Base-by-base conservation (phyloP, 495 filamentous ascomycete species). In the Usnea hakonensis region DNA sequence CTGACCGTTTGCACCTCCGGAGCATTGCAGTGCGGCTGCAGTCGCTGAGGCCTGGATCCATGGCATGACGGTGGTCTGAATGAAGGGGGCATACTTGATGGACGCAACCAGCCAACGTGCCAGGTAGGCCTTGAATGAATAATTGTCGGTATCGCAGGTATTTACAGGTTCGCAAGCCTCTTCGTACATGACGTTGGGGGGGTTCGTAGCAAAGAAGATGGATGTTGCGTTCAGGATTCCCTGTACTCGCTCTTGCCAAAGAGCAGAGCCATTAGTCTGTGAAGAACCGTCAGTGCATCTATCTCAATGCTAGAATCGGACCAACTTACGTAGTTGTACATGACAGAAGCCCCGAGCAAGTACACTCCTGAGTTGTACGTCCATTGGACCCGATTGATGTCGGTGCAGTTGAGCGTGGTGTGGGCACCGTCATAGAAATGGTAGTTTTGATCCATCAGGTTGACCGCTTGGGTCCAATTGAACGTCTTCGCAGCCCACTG, bases 121-220 rank as follows among this genome's bases (percentile, higher is more conserved):
- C 19, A 93, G 77, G 75, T 91, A 95, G 38, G 88, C 89, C 74
- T 94, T 95, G 83, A 92, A 95, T 43, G 86, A 89, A 46, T 81
- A 80, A 77, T 91, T 89, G 68, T 94, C 90, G 43, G 84, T 82
- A 66, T 88, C 84, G 75, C 89, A 91, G 10, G 74, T 81, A 50
- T 77, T 71, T 57, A 76, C 73, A 0, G 76, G 72, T 60, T 87
- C 85, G 64, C 84, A 87, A 36, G 83, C 79, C n/a, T 82, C 75
- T 70, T 92, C 89, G 58, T 77, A 84, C 74, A 89, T 87, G 50
- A 88, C 77, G 48, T 76, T 68, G 11, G 73, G 69, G 3, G 81
- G 73, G 21, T 61, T 55, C 67, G 78, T 80, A 66, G 82, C 82
- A 66, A 89, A 88, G 63, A 82, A 78, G 2, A 79, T 70, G n/a